phyloP scores from a whole-genome alignment of 441 rosid species.

The Croton setiger region DNA sequence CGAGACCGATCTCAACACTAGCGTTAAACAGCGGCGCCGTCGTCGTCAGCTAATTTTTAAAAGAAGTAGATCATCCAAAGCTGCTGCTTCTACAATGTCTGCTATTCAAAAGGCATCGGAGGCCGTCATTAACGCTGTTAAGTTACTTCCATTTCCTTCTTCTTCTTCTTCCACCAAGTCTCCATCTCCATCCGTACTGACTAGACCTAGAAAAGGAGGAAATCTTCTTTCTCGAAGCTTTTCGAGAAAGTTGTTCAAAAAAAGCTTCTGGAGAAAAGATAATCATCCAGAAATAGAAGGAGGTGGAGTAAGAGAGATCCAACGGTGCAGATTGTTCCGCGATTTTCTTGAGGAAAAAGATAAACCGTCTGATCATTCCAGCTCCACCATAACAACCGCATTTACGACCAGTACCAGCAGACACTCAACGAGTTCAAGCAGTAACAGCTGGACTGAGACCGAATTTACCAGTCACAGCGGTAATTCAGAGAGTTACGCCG shows the following conservation, averaged over 20 bases:
- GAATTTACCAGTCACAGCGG: constrained; percentile 34
- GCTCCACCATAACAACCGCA: constrained; percentile 9
- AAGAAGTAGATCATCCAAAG: constrained; percentile 10
- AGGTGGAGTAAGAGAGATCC: constrained; percentile 27
- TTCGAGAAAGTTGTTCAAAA: constrained; percentile 40
- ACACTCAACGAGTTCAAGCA: constrained; percentile 27
- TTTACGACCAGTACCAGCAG: constrained; percentile 14
- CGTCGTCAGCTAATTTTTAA: constrained; percentile 13
- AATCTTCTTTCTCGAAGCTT: constrained; percentile 35
- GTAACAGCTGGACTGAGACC: constrained; percentile 41
- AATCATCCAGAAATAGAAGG: constrained; percentile 15
- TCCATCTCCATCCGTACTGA: constrained; percentile 18
- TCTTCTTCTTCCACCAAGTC: constrained; percentile 33
- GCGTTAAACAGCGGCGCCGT: constrained; percentile 18
- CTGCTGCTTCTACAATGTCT: constrained; percentile 33
- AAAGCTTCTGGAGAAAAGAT: constrained; percentile 38
- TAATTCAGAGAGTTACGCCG: constrained; percentile 21
- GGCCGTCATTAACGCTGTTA: constrained; percentile 55
- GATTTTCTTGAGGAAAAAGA: constrained; percentile 39
- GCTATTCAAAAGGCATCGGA: constrained; percentile 55
- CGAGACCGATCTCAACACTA: constrained; percentile 41
- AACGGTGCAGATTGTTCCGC: constrained; percentile 28
- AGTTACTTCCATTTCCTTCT: constrained; percentile 36
- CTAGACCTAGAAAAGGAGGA: constrained; percentile 16
- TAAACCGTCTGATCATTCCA: constrained; percentile 32